Evolutionary conservation across 768 basidiomycete species (phyloP).

Genomic region (Suillus fuscotomentosus): DNA sequence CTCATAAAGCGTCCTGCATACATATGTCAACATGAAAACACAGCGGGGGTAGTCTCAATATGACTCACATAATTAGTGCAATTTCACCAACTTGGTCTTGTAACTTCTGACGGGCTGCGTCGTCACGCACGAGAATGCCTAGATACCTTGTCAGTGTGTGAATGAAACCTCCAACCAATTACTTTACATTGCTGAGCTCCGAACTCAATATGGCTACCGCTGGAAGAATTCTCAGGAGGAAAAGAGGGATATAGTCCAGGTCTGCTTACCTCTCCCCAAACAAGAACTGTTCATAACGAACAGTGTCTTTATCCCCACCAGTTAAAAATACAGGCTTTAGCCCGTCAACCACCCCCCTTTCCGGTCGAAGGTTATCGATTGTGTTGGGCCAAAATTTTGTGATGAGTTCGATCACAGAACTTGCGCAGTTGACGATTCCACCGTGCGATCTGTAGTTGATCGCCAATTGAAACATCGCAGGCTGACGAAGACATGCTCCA

Average conservation of each 20-base stretch:
- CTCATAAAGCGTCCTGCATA: conserved; percentile 29
- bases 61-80: conserved; percentile 55
- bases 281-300: conserved; percentile 54
- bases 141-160: not conserved
- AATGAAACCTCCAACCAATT: not conserved
- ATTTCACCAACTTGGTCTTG: conserved; percentile 54
- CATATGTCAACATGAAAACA: not conserved
- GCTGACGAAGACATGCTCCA: conserved; percentile 20
- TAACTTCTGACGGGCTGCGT: conserved; percentile 47
- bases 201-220: conserved; percentile 53
- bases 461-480: conserved; percentile 52
- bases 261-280: conserved; percentile 44
- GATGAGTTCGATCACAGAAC: conserved; percentile 62
- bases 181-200: conserved; percentile 64
- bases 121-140: conserved; percentile 73
- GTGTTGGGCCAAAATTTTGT: conserved; percentile 59
- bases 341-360: conserved; percentile 54
- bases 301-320: conserved; percentile 43
- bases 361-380: conserved; percentile 57
- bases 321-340: conserved; percentile 57
- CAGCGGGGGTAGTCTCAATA: not conserved
- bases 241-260: not conserved
- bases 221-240: conserved; percentile 20
- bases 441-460: conserved; percentile 71
- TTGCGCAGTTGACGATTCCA: conserved; percentile 73